Percentiles rank a stretch among this genome's conserved stretches.
These are phyloP conservation scores for Aspergillus pseudonomiae DNA, from an alignment of 2,329 filamentous ascomycete species.

Conservation along the genomic window DNA sequence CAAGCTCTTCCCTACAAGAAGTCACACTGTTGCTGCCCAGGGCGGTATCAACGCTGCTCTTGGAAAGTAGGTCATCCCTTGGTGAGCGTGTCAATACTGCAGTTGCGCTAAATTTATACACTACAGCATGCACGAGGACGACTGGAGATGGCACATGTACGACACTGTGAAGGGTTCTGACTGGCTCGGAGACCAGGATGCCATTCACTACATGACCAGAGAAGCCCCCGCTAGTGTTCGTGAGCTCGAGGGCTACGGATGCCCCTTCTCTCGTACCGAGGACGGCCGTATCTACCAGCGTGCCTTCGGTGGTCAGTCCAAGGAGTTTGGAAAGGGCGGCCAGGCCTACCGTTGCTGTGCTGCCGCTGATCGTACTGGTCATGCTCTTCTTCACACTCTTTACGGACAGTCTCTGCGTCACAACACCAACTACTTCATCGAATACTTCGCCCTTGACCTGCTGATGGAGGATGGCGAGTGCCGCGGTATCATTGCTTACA, in stretches of 20 bases:
- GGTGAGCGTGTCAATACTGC: not conserved
- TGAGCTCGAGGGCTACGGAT: conserved; percentile 96
- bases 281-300: conserved; percentile 98
- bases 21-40: conserved; percentile 68
- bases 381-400: conserved; percentile 96
- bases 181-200: conserved; percentile 96
- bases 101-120: conserved; percentile 22
- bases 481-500: conserved; percentile 95
- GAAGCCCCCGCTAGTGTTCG: conserved; percentile 90
- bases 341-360: conserved; percentile 98
- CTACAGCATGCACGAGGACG: conserved; percentile 91
- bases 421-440: conserved; percentile 99
- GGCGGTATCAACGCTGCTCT: conserved; percentile 61
- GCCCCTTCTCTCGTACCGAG: conserved; percentile 88
- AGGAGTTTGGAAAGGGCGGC: conserved; percentile 92
- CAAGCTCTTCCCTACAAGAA: conserved; percentile 66
- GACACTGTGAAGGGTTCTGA: conserved; percentile 97
- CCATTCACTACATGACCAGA: conserved; percentile 98
- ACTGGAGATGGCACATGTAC: conserved; percentile 99
- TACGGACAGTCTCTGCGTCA: conserved; percentile 96
- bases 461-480: conserved; percentile 98
- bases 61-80: conserved; percentile 41
- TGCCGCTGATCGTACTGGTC: conserved; percentile 93
- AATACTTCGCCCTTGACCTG: conserved; percentile 95
- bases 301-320: conserved; percentile 96